Evolutionary conservation across 129 eudicot species (phyloP), one percentile per base, ranked within the genome.

Genomic region (Artemisia argyi): DNA sequence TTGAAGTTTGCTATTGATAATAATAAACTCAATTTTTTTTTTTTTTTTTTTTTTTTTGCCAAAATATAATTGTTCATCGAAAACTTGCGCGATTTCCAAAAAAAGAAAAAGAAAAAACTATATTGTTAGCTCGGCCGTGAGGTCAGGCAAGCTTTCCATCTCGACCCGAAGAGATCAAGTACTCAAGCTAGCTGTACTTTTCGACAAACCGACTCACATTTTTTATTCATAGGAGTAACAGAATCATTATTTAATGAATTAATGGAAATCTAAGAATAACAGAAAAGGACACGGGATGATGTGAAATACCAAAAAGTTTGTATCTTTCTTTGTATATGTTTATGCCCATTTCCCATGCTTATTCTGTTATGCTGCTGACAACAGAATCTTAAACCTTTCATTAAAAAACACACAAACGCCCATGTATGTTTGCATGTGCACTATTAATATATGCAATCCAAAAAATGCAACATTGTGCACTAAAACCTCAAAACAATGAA

Each of bases 261-360:
- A 48, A 32, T 20, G 12, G 26, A 67, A 48, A 8, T 44, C 61
- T 57, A 49, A 71, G 65, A 61, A 61, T 61, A 63, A 62, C 60
- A 77, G 71, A 70, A 70, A 62, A 70, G 26, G 16, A 70, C 81
- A 77, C 60, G 75, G 70, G 75, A 39, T 71, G 11, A 60, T 59
- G 14, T 69, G 58, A 69, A 77, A 61, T 52, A 51, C 6, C 28
- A 62, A 24, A 77, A 77, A 70, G 58, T 77, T 69, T 75, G 73
- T 66, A 42, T 66, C 62, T 66, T 52, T 61, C 71, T 69, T 53
- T 51, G 7, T 16, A 70, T 77, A 77, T 61, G 62, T 69, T 53
- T 55, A n/a, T 71, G 76, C 72, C 81, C 77, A 78, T 78, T 24
- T 39, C 61, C 81, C 77, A 78, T 66, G 81, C 81, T 32, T n/a